Percentiles rank a stretch among this genome's conserved stretches.
phyloP scores from a whole-genome alignment of 2,329 filamentous ascomycete species.

The Metarhizium guizhouense region DNA sequence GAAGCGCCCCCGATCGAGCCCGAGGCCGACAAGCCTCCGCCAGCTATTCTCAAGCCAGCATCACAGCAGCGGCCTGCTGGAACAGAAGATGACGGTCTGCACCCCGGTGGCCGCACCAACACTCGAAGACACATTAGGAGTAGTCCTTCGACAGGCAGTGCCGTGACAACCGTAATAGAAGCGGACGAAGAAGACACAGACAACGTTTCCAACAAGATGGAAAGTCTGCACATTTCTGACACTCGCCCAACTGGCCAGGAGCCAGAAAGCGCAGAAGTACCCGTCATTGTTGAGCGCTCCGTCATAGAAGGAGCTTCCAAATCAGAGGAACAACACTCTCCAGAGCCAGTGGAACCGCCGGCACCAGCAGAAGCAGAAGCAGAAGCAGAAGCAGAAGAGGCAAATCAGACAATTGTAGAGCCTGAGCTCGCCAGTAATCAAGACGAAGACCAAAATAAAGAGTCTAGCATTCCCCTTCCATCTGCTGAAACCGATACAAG shows the following conservation, averaged over 20 bases:
- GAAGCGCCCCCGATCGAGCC: constrained; percentile 39
- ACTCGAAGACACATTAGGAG: constrained; percentile 75
- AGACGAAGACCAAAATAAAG: not conserved
- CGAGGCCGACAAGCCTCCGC: constrained; percentile 29
- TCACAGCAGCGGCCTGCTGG: constrained; percentile 20
- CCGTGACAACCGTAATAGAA: constrained; percentile 74
- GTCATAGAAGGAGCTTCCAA: constrained; percentile 12
- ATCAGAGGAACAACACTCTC: not conserved
- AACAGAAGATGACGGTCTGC: constrained; percentile 40
- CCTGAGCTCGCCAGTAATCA: not conserved
- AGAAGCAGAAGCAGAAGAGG: not conserved
- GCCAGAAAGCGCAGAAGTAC: constrained; percentile 29
- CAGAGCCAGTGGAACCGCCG: constrained; percentile 8
- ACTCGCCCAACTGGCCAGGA: constrained; percentile 52
- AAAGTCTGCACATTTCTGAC: constrained; percentile 35
- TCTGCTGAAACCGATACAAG: not conserved
- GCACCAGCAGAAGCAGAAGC: not conserved
- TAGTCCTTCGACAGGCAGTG: constrained; percentile 69
- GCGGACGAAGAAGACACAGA: constrained; percentile 64
- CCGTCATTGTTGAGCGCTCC: constrained; percentile 31
- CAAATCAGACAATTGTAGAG: constrained; percentile 3
- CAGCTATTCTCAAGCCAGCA: constrained; percentile 28
- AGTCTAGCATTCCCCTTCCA: not conserved
- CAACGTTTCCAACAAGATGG: constrained; percentile 36
- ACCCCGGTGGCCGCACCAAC: constrained; percentile 53